Percentiles rank a stretch among this genome's conserved stretches.
Evolutionary conservation across 2,329 filamentous ascomycete species (phyloP).

Genomic region (Ceratocystis eucalypticola): DNA sequence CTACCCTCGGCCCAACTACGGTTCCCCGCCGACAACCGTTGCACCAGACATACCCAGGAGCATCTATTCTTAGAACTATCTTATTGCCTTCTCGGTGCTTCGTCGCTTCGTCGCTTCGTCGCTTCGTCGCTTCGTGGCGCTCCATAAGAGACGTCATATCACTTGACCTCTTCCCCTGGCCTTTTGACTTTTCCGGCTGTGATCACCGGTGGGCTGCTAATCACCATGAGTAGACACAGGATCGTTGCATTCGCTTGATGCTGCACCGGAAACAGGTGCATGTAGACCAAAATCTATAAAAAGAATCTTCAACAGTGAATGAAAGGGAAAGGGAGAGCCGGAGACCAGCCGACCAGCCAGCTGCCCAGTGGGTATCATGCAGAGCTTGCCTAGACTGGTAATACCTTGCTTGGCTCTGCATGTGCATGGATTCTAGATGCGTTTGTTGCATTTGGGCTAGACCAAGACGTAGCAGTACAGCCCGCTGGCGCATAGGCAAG

Average conservation of each 20-base stretch:
- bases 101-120: too few relatives aligned
- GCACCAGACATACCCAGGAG: too few relatives aligned
- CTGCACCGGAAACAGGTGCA: background rate
- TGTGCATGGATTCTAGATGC: background rate
- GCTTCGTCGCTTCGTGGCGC: too few relatives aligned
- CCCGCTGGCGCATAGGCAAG: background rate
- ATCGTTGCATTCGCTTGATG: background rate
- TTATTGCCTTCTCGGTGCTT: too few relatives aligned
- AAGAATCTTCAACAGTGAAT: background rate
- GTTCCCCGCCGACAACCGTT: too few relatives aligned
- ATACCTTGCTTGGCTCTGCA: background rate
- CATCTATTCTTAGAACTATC: too few relatives aligned
- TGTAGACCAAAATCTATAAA: background rate
- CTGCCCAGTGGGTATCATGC: background rate
- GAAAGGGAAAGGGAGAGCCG: background rate
- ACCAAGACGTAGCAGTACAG: background rate
- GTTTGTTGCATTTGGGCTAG: background rate
- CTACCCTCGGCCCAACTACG: too few relatives aligned
- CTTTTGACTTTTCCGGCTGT: too few relatives aligned
- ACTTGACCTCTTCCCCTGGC: too few relatives aligned
- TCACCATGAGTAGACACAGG: too few relatives aligned
- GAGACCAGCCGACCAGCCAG: background rate
- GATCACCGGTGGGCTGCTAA: too few relatives aligned
- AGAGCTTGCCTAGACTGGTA: background rate
- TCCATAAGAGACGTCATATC: too few relatives aligned